A percentile compares a stretch with the other conserved stretches of the same genome.
phyloP scores from a whole-genome alignment of 2,329 filamentous ascomycete species.

The Alternaria burnsii region DNA sequence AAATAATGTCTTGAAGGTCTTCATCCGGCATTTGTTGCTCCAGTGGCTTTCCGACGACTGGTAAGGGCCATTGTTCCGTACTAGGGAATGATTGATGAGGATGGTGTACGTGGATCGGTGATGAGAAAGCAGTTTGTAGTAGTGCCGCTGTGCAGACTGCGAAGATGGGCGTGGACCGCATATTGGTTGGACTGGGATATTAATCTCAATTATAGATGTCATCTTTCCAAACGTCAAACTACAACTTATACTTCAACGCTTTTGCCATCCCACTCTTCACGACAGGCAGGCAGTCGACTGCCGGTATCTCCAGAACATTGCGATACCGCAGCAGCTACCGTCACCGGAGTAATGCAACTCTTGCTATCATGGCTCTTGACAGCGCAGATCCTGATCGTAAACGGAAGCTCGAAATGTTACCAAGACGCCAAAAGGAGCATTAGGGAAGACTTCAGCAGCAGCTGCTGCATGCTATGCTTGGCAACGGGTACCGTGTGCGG shows the following conservation, averaged over 20 bases:
- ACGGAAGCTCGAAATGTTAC: slow-evolving; percentile 30
- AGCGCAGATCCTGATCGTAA: slow-evolving; percentile 23
- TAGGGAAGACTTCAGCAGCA: slow-evolving; percentile 5
- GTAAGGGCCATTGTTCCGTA: slow-evolving; percentile 48
- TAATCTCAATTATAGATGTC: not conserved
- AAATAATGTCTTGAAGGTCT: slow-evolving; percentile 49
- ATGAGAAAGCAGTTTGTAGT: slow-evolving; percentile 14
- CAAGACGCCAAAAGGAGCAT: slow-evolving; percentile 21
- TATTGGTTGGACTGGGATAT: slow-evolving; percentile 3
- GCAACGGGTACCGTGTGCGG: slow-evolving; percentile 19
- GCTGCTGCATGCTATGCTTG: slow-evolving; percentile 16
- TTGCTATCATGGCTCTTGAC: slow-evolving; percentile 10
- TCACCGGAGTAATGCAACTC: slow-evolving; percentile 14
- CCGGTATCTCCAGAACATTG: slow-evolving; percentile 20
- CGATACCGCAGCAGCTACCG: slow-evolving; percentile 12
- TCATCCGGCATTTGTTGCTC: slow-evolving; percentile 49
- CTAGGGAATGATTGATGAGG: slow-evolving; percentile 20
- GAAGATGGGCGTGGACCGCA: slow-evolving; percentile 19
- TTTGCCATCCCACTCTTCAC: slow-evolving; percentile 16
- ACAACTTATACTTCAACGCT: slow-evolving; percentile 2
- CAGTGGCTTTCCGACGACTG: slow-evolving; percentile 39
- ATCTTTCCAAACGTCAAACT: not conserved
- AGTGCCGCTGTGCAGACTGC: slow-evolving; percentile 14
- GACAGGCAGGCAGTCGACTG: slow-evolving; percentile 6
- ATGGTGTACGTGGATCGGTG: slow-evolving; percentile 25